Evolutionary conservation across 106 monocot genomes (phyloP), one percentile per base, ranked within the genome.

Genomic region (Apostasia shenzhenica): DNA sequence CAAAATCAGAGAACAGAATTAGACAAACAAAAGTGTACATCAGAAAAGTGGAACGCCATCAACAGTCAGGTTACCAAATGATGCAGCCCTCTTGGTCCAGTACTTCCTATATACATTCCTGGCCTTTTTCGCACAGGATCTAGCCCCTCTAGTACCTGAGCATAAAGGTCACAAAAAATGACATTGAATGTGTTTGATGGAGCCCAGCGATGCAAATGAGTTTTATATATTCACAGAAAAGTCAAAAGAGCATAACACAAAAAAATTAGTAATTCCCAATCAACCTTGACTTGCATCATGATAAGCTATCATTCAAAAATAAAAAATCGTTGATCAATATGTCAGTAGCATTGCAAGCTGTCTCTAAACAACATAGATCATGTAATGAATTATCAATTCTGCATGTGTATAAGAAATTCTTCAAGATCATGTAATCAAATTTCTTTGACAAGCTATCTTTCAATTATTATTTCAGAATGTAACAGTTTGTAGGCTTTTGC

Each of bases 71-170:
- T 72, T 87, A 99, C 97, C 87, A 99, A 63, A 81, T 99, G 97
- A 73, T 99, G 97, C 79, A 99, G 78, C 42, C 97, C 97, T 72
- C 92, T 92, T 41, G 97, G 72, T 13, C 92, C 97, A 45, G 97
- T 99, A 55, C 92, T 99, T 45, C 97, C 97, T 69, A 99, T 99
- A 59, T 99, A 99, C 97, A 99, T 99, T 55, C 92, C 97, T 66
- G 92, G 97, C 67, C 97, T 99, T 74, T 92, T 99, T 63, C 97
- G 82, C n/a, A 99, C 97, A 54, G 92, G 85, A 77, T 99, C 97
- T 52, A 99, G 75, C 48, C 92, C 97, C 83, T 99, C 92, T 59
- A 99, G 68, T 37, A 99, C 97, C 97, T 99, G 69, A 71, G 69
- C 1, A 58, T 44, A 72, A 45, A 49, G 50, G 3, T 41, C 13